These are phyloP conservation scores for Astrothelium subdiscretum DNA, from an alignment of 495 filamentous ascomycete species.

Conservation along the genomic window DNA sequence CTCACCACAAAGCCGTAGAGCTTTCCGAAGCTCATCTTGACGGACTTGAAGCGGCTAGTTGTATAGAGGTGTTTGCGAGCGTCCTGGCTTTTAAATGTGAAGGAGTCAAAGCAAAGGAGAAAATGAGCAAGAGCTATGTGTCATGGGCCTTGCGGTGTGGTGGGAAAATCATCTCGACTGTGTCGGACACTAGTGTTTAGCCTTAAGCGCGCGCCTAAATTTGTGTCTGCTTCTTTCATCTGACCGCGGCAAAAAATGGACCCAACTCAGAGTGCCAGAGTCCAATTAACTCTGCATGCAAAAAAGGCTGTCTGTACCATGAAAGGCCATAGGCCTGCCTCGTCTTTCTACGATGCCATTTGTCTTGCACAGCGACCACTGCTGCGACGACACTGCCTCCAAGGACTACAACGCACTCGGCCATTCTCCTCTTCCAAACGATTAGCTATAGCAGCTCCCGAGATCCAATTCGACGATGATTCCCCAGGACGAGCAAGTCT, in stretches of 20 bases:
- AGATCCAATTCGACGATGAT: conserved; percentile 34
- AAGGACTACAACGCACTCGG: conserved; percentile 3
- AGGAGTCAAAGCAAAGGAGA: neutral
- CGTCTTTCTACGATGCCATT: neutral
- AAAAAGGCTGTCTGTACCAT: neutral
- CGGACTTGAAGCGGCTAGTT: neutral
- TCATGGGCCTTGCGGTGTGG: neutral
- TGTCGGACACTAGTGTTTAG: neutral
- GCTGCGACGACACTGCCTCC: conserved; percentile 9
- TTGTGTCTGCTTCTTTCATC: neutral
- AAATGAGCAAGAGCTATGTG: neutral
- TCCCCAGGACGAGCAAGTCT: conserved; percentile 11
- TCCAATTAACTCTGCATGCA: neutral
- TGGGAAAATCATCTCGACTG: neutral
- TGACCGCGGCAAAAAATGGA: neutral
- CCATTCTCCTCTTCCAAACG: neutral
- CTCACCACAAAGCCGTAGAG: conserved; percentile 80
- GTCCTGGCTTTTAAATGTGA: neutral
- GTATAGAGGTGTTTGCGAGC: neutral
- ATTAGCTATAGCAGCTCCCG: conserved; percentile 28
- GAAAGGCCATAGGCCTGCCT: neutral
- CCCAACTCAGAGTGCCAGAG: too few relatives aligned
- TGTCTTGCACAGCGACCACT: neutral
- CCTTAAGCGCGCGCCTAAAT: neutral
- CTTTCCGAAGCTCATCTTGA: conserved; percentile 62